Conservation (phyloP, 768 basidiomycete genomes). For the Infundibulicybe gibba region DNA sequence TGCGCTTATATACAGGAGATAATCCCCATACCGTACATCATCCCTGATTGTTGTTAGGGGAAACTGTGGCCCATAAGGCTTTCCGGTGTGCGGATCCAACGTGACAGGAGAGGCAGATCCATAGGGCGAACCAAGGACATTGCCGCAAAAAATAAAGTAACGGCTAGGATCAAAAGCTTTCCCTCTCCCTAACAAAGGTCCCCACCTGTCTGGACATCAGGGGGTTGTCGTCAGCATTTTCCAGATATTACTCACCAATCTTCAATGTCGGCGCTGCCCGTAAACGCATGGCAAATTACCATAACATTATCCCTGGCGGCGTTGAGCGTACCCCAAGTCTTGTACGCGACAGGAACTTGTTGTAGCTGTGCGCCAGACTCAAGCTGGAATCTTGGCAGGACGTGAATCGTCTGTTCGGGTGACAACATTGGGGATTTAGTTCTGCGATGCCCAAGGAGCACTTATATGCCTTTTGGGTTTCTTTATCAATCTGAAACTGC, state of each 20-base stretch:
- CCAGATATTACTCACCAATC: slow-evolving; percentile 95
- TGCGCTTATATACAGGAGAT: too few species aligned
- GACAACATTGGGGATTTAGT: too few species aligned
- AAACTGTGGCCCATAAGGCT: slow-evolving; percentile 85
- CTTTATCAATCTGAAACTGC: too few species aligned
- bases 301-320: slow-evolving; percentile 76
- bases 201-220: slow-evolving; percentile 88
- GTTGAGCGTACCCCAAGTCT: slow-evolving; percentile 91
- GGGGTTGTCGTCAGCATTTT: too few species aligned
- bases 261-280: slow-evolving; percentile 91
- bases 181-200: slow-evolving; percentile 83
- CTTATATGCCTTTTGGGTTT: too few species aligned
- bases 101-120: slow-evolving; percentile 87
- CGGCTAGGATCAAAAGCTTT: slow-evolving; percentile 83
- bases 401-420: slow-evolving; percentile 35
- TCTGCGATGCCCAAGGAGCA: too few species aligned
- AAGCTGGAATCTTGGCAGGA: slow-evolving; percentile 69
- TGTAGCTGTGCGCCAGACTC: slow-evolving; percentile 69
- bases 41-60: slow-evolving; percentile 87
- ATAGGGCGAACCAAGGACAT: slow-evolving; percentile 92
- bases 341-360: slow-evolving; percentile 85
- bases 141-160: slow-evolving; percentile 91
- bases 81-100: slow-evolving; percentile 67
- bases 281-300: slow-evolving; percentile 96
- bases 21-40: slow-evolving; percentile 65